Evolutionary conservation across 768 basidiomycete species (phyloP), one percentile per base, ranked within the genome.

Genomic region (Panaeolus cyanescens): DNA sequence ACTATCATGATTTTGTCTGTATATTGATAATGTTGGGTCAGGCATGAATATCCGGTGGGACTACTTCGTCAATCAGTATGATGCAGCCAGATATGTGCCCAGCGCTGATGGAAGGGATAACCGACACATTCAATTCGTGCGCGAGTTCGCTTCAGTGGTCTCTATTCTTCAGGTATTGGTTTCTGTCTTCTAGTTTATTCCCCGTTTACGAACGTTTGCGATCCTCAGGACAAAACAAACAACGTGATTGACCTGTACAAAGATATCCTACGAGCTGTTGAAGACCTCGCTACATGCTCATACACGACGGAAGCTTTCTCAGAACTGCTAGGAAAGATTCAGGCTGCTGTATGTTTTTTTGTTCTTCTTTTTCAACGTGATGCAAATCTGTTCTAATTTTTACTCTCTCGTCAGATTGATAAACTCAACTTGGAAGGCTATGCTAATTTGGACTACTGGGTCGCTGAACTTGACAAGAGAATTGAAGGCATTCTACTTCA

Each of bases 21-120:
- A 58, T 39, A 45, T 37, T 60, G 32, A 42, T 55, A 55, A 2
- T 40, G 25, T 25, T 32, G 31, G 56, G 7, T 25, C 61, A 96
- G 96, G 96, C 28, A 96, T 99, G 91, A 86, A 85, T 68, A 92
- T 96, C 59, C 89, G 92, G 25, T 99, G 97, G 97, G 97, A 99
- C 72, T 85, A 94, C 75, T 95, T 98, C 68, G 91, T 98, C 67
- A 96, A 92, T 70, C 92, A 95, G 58, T 99, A 94, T 71, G 95
- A 96, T 65, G 85, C 90, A 4, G 82, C 87, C 15, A 83, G 93
- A 61, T 93, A 89, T 70, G 83, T 91, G 6, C 79, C 90, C 0
- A 80, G 83, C 53, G 79, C 87, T n/a, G 93, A 95, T 66, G 89
- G 86, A 17, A 74, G 82, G 31, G 95, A 97, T 70, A 95, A 89